Base-by-base conservation (phyloP, 805 yeast genomes). In the Metschnikowia cerradonensis region DNA sequence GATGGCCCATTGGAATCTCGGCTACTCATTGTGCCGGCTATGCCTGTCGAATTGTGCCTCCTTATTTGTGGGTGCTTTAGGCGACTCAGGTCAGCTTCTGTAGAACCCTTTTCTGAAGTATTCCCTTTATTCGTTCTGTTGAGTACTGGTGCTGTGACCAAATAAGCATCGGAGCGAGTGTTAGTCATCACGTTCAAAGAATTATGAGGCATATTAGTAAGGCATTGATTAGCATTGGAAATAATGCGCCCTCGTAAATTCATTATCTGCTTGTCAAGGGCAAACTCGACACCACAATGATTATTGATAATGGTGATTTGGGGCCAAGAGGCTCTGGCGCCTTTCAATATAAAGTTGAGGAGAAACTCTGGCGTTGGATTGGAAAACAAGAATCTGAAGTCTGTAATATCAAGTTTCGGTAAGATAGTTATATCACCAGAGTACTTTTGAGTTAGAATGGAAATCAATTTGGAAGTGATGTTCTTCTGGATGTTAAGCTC, bases 311-410 rank as follows among this genome's bases (percentile, higher is more conserved):
- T 77, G 1, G 96, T 81, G 4, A 94, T 67, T 61, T 89, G 88
- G 0, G 97, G 96, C 97, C 98, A 92, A 0, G 97, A 85, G 0
- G 97, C 92, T 51, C 88, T 73, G 1, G 96, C 94, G 1, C 98
- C 99, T 54, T 95, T 77, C 37, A 83, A 75, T 2, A 86, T 79
- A 52, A 88, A 80, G 51, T 84, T 86, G 42, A 83, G 66, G 41
- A 91, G 66, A 59, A 87, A 89, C 48, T 82, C 88, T 0, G 87
- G 83, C 0, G 91, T 79, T 1, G 99, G 99, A 62, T 94, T 92
- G 19, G 79, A 77, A 58, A 94, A 75, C 32, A 94, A 66, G 50
- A 81, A 82, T 35, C 76, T 67, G 45, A 88, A 70, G 54, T 89
- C 90, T 0, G 74, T 57, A 47, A 82, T 67, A 36, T 77, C 71